Conservation (phyloP, 495 filamentous ascomycete species). For the Aspergillus baeticus region DNA sequence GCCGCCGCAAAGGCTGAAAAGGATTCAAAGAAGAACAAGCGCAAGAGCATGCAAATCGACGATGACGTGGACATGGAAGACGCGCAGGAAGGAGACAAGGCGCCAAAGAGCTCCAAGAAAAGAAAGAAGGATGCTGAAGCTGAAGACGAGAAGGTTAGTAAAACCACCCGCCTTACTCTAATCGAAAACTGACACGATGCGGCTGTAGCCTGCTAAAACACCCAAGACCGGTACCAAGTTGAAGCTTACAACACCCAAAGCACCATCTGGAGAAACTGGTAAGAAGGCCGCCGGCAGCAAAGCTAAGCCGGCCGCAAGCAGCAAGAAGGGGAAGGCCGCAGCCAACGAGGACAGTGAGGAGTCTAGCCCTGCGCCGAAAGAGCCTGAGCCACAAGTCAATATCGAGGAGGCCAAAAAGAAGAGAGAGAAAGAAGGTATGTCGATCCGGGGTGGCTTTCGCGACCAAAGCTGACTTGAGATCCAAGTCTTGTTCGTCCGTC, state of each 20-base stretch:
- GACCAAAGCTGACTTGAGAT: conserved; percentile 5
- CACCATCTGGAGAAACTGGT: conserved; percentile 38
- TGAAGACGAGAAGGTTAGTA: conserved; percentile 38
- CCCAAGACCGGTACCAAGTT: conserved; percentile 57
- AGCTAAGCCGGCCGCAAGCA: conserved; percentile 51
- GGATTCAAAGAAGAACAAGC: conserved; percentile 59
- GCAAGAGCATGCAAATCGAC: conserved; percentile 55
- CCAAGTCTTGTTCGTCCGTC: conserved; percentile 75
- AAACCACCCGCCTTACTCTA: background rate
- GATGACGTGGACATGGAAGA: conserved; percentile 79
- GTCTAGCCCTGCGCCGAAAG: conserved; percentile 42
- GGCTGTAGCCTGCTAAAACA: conserved; percentile 50
- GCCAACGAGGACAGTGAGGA: conserved; percentile 46
- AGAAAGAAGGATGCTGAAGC: conserved; percentile 63
- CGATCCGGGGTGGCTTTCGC: background rate
- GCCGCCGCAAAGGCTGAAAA: conserved; percentile 60
- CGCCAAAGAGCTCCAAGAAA: conserved; percentile 60
- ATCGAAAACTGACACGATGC: background rate
- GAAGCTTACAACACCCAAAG: conserved; percentile 54
- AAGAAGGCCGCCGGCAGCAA: conserved; percentile 58
- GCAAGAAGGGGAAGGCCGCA: conserved; percentile 39
- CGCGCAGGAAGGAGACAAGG: conserved; percentile 51
- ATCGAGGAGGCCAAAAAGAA: conserved; percentile 62
- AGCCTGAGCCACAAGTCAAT: conserved; percentile 53
- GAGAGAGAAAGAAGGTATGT: conserved; percentile 66